Base-by-base conservation (phyloP, 306 rosid species). In the Medicago lupulina region DNA sequence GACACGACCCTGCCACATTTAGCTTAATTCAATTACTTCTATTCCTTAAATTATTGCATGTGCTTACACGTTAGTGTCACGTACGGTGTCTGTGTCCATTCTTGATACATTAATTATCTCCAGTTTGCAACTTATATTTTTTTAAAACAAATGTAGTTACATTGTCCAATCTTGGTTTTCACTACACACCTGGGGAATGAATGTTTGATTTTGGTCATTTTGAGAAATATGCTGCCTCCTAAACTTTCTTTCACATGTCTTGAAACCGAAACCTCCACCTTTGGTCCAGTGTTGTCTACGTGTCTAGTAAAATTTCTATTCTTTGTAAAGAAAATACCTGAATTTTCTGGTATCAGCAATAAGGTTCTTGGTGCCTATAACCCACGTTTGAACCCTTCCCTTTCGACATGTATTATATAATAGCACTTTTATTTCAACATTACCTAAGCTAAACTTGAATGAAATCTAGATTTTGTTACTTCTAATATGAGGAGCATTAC, bases 141-240 rank as follows among this genome's bases (percentile, higher is more conserved):
- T 28, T 28, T 1, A 28, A 28, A 28, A 2, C 34, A 28, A 28
- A 28, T 28, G 34, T 28, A 28, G 34, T 28, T n/a, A n/a, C 6
- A 25, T 25, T 25, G 50, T 11, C 19, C 39, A 41, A 25, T 55
- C 16, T 76, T 64, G 51, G 28, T 41, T 40, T 76, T 6, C 58
- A 39, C 34, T 9, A 21, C 21, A 15, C 55, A 70, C 49, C 40
- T 46, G 6, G 41, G 25, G 65, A 34, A 43, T 68, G 44, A 17
- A 39, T 36, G 51, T 54, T 68, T 68, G 41, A 46, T 46, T 44
- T 68, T 46, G 16, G 17, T 55, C 18, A 16, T 50, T 70, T 17
- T 31, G 17, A 10, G 16, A 31, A 51, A 50, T 38, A 49, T 49
- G 55, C 9, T 15, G 18, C 7, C 18, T 49, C 8, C 54, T 49